Base-by-base conservation (phyloP, 306 rosid species). In the Ammopiptanthus mongolicus region DNA sequence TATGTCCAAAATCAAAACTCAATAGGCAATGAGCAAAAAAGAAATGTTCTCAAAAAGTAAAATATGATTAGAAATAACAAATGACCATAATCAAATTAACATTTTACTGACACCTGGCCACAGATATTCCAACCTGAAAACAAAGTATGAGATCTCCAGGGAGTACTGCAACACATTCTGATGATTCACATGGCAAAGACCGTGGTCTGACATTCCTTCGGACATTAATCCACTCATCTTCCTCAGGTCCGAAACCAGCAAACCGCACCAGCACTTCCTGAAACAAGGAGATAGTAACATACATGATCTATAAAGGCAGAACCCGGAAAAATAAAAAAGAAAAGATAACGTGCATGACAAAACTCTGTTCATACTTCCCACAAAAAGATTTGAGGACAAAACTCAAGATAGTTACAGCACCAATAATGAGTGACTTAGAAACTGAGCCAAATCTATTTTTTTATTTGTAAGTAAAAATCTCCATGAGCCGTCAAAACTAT, bases 91-190 rank as follows among this genome's bases (percentile, higher is more conserved):
- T 52, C 77, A 44, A 44, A 58, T 50, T 69, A 74, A 61, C 58
- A 29, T 72, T 77, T 65, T 64, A 75, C 18, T 15, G 79, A 29
- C 61, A 67, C 71, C 51, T 17, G 14, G 2, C 50, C 28, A 77
- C 55, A 42, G 70, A 55, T 66, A 76, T 62, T 75, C 74, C 70
- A 65, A 96, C 99, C 98, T 92, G 99, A 83, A 96, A 96, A 84
- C 99, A 92, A 56, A 96, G 96, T 69, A 90, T 88, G 86, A 96
- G 98, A 73, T 96, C 99, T 22, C 96, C 99, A 9, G 98, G 98
- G 79, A 96, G 91, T 65, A 96, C 97, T 67, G 96, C 98, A 71
- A 92, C 98, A 76, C 99, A 96, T 76, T 96, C 98, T 17, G 99
- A 92, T 69, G 98, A 92, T 85, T 96, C 99, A 75, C 99, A 96